phyloP scores from a whole-genome alignment of 1,139 yeast genomes.

The Arxiozyma slooffiae region DNA sequence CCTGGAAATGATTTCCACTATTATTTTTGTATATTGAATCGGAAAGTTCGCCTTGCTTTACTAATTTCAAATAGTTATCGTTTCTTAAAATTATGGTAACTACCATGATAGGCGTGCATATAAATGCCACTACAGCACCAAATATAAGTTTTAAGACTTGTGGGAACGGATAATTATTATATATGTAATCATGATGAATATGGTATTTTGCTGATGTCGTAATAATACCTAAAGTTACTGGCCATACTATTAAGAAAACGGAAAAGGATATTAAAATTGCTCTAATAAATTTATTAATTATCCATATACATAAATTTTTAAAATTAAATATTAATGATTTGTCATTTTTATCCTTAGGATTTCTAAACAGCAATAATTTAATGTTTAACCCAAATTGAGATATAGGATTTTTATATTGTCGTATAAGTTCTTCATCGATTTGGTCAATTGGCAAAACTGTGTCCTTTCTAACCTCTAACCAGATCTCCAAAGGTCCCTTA shows the following conservation, averaged over 20 bases:
- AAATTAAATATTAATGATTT: neutral
- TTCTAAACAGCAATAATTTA: neutral
- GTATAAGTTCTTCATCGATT: slow-evolving; percentile 4
- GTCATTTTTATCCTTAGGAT: neutral
- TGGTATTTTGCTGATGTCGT: slow-evolving; percentile 16
- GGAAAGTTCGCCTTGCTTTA: neutral
- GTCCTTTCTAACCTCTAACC: slow-evolving; percentile 13
- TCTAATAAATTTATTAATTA: slow-evolving; percentile 13
- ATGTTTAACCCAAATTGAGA: neutral
- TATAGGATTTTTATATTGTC: slow-evolving; percentile 1
- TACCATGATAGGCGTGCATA: slow-evolving; percentile 15
- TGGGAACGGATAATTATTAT: slow-evolving; percentile 18
- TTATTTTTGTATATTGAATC: neutral
- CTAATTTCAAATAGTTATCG: slow-evolving; percentile 8
- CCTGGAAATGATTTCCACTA: neutral
- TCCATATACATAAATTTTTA: slow-evolving; percentile 8
- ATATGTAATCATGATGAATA: slow-evolving; percentile 14
- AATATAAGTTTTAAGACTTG: slow-evolving; percentile 19
- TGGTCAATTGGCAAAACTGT: neutral
- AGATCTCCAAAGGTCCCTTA: slow-evolving; percentile 6
- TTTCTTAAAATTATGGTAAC: slow-evolving; percentile 16
- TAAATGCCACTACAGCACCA: slow-evolving; percentile 16
- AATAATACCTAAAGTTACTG: slow-evolving; percentile 22
- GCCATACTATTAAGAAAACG: slow-evolving; percentile 19
- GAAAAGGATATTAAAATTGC: slow-evolving; percentile 12